Evolutionary conservation across 2,329 filamentous ascomycete species (phyloP).

Genomic region (Raffaelea deltoideospora): DNA sequence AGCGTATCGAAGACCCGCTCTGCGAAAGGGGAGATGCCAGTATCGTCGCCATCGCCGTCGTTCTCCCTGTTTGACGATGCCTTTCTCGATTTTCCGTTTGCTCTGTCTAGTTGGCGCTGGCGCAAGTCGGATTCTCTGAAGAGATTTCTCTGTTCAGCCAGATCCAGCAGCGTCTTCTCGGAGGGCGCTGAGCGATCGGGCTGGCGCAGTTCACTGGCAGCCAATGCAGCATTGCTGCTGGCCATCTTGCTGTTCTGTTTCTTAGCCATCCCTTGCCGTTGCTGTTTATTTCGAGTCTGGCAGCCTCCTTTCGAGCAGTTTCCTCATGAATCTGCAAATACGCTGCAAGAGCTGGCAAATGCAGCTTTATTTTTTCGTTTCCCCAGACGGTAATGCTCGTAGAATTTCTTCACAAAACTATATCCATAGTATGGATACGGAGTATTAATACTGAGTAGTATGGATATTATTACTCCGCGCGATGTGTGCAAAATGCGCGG

Average conservation of each 20-base stretch:
- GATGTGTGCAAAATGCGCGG: too few relatives aligned
- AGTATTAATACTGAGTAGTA: too few relatives aligned
- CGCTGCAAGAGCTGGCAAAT: too few relatives aligned
- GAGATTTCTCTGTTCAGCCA: constrained; percentile 51
- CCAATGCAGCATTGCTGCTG: constrained; percentile 27
- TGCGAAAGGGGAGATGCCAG: constrained; percentile 24
- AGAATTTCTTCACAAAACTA: too few relatives aligned
- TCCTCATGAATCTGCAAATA: too few relatives aligned
- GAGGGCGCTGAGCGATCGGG: constrained; percentile 49
- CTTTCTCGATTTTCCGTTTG: constrained; percentile 10
- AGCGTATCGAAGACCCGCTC: constrained; percentile 40
- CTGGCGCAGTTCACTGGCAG: constrained; percentile 43
- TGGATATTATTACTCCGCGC: too few relatives aligned
- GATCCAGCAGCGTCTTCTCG: constrained; percentile 55
- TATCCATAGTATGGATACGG: too few relatives aligned
- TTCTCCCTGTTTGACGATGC: constrained; percentile 10
- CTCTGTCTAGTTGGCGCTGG: constrained; percentile 19
- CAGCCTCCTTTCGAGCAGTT: too few relatives aligned
- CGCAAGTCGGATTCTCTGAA: constrained; percentile 31
- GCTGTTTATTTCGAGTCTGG: too few relatives aligned
- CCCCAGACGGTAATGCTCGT: too few relatives aligned
- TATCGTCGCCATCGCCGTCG: constrained; percentile 7
- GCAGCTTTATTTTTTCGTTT: too few relatives aligned
- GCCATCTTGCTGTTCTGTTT: constrained; percentile 20
- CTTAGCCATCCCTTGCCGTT: too few relatives aligned